Evolutionary conservation across 306 rosid genomes (phyloP).

Genomic region (Rosa chinensis): DNA sequence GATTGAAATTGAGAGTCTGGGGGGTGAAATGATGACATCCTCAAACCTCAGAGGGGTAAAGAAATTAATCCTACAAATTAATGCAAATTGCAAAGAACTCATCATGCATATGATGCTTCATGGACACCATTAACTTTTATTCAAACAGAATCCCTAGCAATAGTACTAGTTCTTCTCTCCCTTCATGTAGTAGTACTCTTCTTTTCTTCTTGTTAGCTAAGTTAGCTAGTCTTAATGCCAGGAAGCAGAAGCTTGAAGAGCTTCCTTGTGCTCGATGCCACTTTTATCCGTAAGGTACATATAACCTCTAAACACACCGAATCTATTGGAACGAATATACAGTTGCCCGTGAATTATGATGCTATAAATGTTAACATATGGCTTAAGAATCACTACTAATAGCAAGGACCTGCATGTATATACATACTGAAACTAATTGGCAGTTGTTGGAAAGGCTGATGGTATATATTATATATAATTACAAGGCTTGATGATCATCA

Average conservation of each 20-base stretch:
- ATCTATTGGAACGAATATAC: background rate
- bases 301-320: background rate
- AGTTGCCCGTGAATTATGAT: background rate
- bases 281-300: constrained; percentile 20
- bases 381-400: background rate
- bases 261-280: background rate
- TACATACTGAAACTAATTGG: background rate
- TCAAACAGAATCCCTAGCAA: background rate
- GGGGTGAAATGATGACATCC: too few relatives aligned
- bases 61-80: background rate
- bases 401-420: background rate
- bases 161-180: background rate
- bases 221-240: background rate
- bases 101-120: background rate
- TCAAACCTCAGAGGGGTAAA: too few relatives aligned
- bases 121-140: background rate
- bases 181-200: background rate
- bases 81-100: background rate
- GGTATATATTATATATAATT: background rate
- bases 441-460: background rate
- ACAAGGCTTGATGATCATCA: background rate
- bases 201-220: background rate
- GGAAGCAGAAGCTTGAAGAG: background rate
- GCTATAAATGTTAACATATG: background rate
- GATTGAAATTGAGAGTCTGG: too few relatives aligned